Conservation (phyloP, 2,329 filamentous ascomycete genomes). For the Trichoderma breve region DNA sequence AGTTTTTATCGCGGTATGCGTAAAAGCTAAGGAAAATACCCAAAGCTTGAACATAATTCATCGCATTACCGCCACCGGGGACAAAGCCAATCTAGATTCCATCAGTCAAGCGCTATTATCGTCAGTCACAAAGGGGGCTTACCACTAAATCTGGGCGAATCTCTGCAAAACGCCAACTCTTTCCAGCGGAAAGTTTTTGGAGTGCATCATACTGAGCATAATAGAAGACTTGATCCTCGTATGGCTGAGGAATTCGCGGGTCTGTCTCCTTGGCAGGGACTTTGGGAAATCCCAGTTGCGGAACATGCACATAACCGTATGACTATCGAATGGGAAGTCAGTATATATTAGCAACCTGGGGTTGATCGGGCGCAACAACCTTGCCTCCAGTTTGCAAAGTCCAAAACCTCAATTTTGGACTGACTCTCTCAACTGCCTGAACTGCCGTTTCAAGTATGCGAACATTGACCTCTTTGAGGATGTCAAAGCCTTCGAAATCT, state of each 20-base stretch:
- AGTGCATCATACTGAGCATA: constrained; percentile 10
- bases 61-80: constrained; percentile 6
- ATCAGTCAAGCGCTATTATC: neutral
- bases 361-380: neutral
- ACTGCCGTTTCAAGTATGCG: constrained; percentile 10
- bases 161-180: constrained; percentile 15
- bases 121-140: neutral
- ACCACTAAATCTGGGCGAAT: constrained; percentile 18
- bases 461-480: constrained; percentile 12
- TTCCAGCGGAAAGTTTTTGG: neutral
- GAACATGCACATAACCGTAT: constrained; percentile 14
- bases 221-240: constrained; percentile 16
- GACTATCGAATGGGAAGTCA: neutral
- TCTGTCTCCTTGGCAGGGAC: constrained; percentile 11
- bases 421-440: constrained; percentile 5
- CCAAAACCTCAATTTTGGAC: constrained; percentile 1
- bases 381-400: constrained; percentile 16
- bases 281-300: constrained; percentile 9
- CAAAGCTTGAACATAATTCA: constrained; percentile 12
- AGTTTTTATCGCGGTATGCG: neutral
- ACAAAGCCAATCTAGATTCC: constrained; percentile 4
- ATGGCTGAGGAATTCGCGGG: constrained; percentile 15
- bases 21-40: constrained; percentile 17
- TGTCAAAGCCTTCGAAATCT: constrained; percentile 10
- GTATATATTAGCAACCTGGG: neutral